Conservation (phyloP, 345 rosid species). For the Aquilaria yunnanensis region DNA sequence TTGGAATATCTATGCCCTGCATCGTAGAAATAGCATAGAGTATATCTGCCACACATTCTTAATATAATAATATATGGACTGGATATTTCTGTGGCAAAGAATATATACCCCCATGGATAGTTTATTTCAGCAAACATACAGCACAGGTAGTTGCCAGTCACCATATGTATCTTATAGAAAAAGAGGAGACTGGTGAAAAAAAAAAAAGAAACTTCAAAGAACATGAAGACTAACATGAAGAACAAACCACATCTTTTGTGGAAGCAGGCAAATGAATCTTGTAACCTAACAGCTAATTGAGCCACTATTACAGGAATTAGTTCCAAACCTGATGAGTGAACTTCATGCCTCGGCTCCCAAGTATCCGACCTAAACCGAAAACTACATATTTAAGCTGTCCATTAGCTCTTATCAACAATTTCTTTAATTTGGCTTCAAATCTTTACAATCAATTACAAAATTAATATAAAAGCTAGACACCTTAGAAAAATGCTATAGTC, state of each 20-base stretch:
- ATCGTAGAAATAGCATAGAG: no score
- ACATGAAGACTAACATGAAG: not conserved
- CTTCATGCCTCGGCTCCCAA: constrained; percentile 85
- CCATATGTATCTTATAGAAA: no score
- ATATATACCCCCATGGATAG: no score
- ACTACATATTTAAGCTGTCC: constrained; percentile 90
- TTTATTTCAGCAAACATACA: constrained; percentile 74
- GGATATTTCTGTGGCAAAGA: no score
- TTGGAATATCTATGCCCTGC: no score
- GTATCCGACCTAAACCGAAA: constrained; percentile 90
- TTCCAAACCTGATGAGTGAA: constrained; percentile 82
- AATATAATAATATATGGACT: no score
- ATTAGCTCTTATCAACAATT: constrained; percentile 75
- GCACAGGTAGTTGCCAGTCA: constrained; percentile 31
- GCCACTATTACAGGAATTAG: not conserved
- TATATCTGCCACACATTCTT: no score
- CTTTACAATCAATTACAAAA: constrained; percentile 41
- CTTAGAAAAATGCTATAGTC: not conserved
- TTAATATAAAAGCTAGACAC: not conserved
- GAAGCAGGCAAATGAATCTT: no score
- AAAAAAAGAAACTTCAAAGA: no score
- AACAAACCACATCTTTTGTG: not conserved
- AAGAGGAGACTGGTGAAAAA: no score
- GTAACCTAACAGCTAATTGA: not conserved
- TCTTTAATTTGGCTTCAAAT: constrained; percentile 82